Evolutionary conservation across 768 basidiomycete genomes (phyloP), one percentile per base, ranked within the genome.

Genomic region (Tricholomella constricta): DNA sequence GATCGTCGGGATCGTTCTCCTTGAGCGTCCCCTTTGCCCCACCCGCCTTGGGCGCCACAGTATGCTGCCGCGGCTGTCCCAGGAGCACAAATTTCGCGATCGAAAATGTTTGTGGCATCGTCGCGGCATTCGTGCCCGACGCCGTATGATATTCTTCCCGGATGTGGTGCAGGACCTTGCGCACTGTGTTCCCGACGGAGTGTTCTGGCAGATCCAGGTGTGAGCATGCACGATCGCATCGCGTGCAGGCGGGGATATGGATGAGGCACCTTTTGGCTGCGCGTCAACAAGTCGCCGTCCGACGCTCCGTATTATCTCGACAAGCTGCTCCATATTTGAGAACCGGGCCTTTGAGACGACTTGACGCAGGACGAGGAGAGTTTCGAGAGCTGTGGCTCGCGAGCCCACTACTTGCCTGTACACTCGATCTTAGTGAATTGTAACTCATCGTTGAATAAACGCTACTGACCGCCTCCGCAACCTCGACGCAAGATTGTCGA

Each of bases 131-230:
- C 15, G 71, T 69, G 48, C 75, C 82, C 58, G 79, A 84, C 2
- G 92, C 92, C 4, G 94, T 90, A 55, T 89, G 79, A 68, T 94
- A 95, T 65, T 99, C 97, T 70, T 99, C 97, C 45, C 94, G 83
- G 52, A 99, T 88, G 64, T 97, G 89, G 65, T 95, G 93, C 23
- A 98, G 76, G 20, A 98, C 86, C 64, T 93, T 93, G 34, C 94
- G 85, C 35, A 95, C 88, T 19, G 95, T 95, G 67, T 98, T 98
- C 20, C 94, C 94, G 31, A 97, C 89, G 40, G 94, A 90, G 65
- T 95, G 88, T 67, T 99, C 97, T 98, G 71, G 46, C 37, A 48
- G 38, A 50, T 49, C 23, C 27, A 19, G 34, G 31, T 42, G 15
- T 52, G 36, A 46, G 40, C 48, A 54, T 43, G 19, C 8, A 19